A percentile compares a stretch with the other conserved stretches of the same genome.
Evolutionary conservation across 2,329 filamentous ascomycete species (phyloP).

Genomic region (Reticulascus tulasneorum): DNA sequence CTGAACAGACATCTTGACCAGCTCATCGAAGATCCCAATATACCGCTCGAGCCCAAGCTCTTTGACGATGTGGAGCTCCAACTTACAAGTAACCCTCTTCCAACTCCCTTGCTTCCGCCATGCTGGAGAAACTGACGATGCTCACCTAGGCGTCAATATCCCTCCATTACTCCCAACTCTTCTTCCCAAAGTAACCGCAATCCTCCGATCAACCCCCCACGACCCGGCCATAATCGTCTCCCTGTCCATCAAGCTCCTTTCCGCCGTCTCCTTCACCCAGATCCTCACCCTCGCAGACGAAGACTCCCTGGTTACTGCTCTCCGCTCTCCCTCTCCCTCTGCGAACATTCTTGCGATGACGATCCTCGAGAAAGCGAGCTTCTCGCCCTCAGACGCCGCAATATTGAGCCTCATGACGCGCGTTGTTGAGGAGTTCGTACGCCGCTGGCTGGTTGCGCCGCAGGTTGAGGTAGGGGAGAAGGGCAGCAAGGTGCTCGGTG

Average conservation of each 20-base stretch:
- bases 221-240: constrained; percentile 49
- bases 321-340: constrained; percentile 50
- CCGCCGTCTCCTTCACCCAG: constrained; percentile 48
- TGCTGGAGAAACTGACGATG: constrained; percentile 1
- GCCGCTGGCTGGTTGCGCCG: constrained; percentile 48
- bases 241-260: constrained; percentile 52
- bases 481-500: constrained; percentile 45
- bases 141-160: background rate
- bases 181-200: constrained; percentile 48
- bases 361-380: constrained; percentile 52
- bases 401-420: constrained; percentile 46
- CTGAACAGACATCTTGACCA: constrained; percentile 50
- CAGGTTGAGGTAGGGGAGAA: constrained; percentile 54
- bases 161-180: constrained; percentile 37
- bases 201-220: constrained; percentile 47
- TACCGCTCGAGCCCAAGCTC: constrained; percentile 42
- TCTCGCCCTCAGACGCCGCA: constrained; percentile 42
- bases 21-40: constrained; percentile 39
- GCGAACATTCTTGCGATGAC: constrained; percentile 55
- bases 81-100: constrained; percentile 40
- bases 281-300: constrained; percentile 48
- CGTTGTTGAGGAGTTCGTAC: constrained; percentile 44
- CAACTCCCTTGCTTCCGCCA: background rate
- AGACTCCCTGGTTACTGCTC: constrained; percentile 46
- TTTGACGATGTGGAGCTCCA: constrained; percentile 59